A percentile compares a stretch with the other conserved stretches of the same genome.
Evolutionary conservation across 495 filamentous ascomycete genomes (phyloP).

Genomic region (Articulospora tetracladia): DNA sequence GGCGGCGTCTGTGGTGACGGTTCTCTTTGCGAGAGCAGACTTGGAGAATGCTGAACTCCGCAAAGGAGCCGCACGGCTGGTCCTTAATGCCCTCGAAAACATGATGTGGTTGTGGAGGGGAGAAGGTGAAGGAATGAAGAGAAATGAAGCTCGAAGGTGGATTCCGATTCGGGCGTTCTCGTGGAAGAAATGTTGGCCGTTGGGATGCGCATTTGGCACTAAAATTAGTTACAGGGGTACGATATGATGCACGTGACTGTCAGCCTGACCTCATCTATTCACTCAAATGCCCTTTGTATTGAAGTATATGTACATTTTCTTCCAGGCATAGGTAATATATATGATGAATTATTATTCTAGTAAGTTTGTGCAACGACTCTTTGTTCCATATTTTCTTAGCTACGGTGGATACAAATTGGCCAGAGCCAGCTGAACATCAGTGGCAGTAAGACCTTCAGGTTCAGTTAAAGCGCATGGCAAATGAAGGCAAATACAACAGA

Average conservation of each 20-base stretch:
- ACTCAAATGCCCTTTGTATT: no score
- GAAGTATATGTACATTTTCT: no score
- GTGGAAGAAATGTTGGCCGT: conserved; percentile 22
- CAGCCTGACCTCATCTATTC: no score
- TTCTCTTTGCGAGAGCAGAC: conserved; percentile 53
- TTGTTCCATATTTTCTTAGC: no score
- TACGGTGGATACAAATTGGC: no score
- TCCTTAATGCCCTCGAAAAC: conserved; percentile 50
- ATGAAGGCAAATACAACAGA: no score
- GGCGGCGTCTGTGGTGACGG: conserved; percentile 92
- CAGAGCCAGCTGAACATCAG: no score
- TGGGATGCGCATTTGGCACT: conserved; percentile 10
- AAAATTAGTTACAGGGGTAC: not conserved
- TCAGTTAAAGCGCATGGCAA: no score
- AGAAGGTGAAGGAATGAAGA: not conserved
- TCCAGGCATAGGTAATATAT: no score
- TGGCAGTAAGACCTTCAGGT: no score
- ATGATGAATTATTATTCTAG: no score
- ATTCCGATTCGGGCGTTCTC: conserved; percentile 6
- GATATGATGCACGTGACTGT: not conserved
- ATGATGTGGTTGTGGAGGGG: conserved; percentile 29
- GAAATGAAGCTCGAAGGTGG: conserved; percentile 7
- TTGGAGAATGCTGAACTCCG: conserved; percentile 35
- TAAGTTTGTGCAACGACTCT: no score
- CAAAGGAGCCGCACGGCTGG: conserved; percentile 36